Conservation (phyloP, 1,139 yeast genomes). For the Geotrichum australiense region DNA sequence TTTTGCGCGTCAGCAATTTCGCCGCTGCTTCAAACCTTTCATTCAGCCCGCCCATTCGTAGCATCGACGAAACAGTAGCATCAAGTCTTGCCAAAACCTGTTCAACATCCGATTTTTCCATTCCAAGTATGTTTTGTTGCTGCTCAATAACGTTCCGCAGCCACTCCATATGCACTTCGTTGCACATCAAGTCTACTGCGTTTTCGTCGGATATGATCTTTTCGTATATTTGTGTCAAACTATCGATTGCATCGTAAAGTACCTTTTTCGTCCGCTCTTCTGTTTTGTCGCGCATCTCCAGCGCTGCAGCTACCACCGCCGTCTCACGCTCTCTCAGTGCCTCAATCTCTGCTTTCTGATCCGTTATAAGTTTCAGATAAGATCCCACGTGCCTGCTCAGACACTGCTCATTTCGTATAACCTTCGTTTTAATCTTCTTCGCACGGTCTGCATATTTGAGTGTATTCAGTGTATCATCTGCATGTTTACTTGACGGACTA, state of each 20-base stretch:
- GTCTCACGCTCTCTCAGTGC: constrained; percentile 55
- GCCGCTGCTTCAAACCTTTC: constrained; percentile 4
- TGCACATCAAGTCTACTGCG: constrained; percentile 19
- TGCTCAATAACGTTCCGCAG: constrained; percentile 23
- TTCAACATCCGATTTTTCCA: constrained; percentile 4
- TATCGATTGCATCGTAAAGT: constrained; percentile 23
- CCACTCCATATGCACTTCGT: constrained; percentile 21
- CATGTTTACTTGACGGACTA: constrained; percentile 77
- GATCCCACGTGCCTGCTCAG: constrained; percentile 84
- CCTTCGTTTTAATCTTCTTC: constrained; percentile 79
- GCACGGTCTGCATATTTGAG: constrained; percentile 88
- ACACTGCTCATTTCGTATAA: constrained; percentile 66
- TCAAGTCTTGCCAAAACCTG: background rate
- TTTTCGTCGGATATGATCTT: constrained; percentile 13
- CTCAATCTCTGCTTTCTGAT: constrained; percentile 71
- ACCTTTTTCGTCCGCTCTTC: constrained; percentile 21
- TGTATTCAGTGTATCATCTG: constrained; percentile 87
- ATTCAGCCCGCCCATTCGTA: constrained; percentile 2
- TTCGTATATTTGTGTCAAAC: constrained; percentile 22
- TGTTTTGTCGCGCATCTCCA: constrained; percentile 20
- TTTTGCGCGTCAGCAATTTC: constrained; percentile 19
- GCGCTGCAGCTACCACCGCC: constrained; percentile 35
- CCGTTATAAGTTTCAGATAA: constrained; percentile 77
- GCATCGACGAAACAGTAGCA: constrained; percentile 1
- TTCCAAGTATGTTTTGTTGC: constrained; percentile 12